phyloP scores from a whole-genome alignment of 345 rosid genomes.

The Rhodomyrtus tomentosa region DNA sequence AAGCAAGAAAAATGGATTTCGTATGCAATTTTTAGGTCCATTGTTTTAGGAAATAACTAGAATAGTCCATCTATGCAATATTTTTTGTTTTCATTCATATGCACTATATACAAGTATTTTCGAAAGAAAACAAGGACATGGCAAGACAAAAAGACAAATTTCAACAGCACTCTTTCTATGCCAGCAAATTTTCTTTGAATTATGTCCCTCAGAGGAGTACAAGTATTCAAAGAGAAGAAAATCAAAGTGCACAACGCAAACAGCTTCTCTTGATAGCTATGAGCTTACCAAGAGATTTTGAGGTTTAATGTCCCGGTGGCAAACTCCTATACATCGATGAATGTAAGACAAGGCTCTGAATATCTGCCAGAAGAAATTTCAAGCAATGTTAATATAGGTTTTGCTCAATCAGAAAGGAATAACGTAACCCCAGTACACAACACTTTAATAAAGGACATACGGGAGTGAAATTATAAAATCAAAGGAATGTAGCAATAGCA shows the following conservation, averaged over 20 bases:
- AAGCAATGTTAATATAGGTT: neutral
- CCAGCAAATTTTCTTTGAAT: neutral
- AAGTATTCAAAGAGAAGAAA: neutral
- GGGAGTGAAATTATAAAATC: neutral
- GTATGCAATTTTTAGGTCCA: neutral
- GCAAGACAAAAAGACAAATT: neutral
- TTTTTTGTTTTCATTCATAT: neutral
- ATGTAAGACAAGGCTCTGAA: slow-evolving; percentile 87
- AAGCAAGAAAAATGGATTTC: neutral
- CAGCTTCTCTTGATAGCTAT: neutral
- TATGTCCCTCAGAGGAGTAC: neutral
- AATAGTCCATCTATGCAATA: neutral
- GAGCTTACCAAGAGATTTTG: slow-evolving; percentile 86
- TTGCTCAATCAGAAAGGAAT: neutral
- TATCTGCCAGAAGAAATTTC: slow-evolving; percentile 38
- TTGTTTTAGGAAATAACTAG: neutral
- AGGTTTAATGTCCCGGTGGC: slow-evolving; percentile 97
- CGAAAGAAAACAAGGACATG: neutral
- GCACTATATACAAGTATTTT: neutral
- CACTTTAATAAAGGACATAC: neutral
- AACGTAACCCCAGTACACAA: neutral
- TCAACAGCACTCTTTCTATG: neutral
- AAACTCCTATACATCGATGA: slow-evolving; percentile 77
- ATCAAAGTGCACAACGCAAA: neutral
- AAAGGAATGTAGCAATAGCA: neutral